Percentiles rank a stretch among this genome's conserved stretches.
Evolutionary conservation across 345 rosid genomes (phyloP).

Genomic region (Hirschfeldia incana): DNA sequence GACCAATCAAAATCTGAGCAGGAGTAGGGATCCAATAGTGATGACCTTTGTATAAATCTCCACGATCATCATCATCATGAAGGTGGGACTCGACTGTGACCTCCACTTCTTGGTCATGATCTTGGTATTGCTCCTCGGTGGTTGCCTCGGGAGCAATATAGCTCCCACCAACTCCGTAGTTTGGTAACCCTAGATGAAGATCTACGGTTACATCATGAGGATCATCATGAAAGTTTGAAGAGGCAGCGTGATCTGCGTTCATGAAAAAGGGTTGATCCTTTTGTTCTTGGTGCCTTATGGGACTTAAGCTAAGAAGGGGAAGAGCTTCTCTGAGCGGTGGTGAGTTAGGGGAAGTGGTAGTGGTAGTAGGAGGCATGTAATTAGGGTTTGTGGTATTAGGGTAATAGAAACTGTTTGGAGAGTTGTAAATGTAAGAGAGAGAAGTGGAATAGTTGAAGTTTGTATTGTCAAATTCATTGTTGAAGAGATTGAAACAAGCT

Average conservation of each 20-base stretch:
- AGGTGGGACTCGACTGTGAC: constrained; percentile 33
- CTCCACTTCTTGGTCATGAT: constrained; percentile 52
- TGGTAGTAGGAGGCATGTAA: constrained; percentile 10
- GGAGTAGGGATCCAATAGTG: constrained; percentile 97
- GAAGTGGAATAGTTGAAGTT: constrained; percentile 46
- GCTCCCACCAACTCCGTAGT: constrained; percentile 39
- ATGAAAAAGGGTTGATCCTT: constrained; percentile 46
- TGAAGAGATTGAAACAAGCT: constrained; percentile 43
- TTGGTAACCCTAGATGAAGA: constrained; percentile 83
- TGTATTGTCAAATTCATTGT: constrained; percentile 52
- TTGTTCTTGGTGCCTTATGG: constrained; percentile 49
- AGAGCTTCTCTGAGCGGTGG: constrained; percentile 88
- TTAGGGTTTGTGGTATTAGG: constrained; percentile 38
- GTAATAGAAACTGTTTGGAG: constrained; percentile 34
- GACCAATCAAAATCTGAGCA: constrained; percentile 94
- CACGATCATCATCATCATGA: constrained; percentile 37
- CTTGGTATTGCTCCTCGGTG: constrained; percentile 17
- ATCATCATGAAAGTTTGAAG: constrained; percentile 39
- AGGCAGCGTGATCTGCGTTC: constrained; percentile 15
- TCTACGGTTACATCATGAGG: constrained; percentile 63
- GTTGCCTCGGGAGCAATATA: constrained; percentile 1
- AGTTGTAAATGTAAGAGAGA: constrained; percentile 39
- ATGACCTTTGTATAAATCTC: constrained; percentile 57
- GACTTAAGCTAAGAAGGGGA: constrained; percentile 83
- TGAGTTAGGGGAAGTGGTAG: constrained; percentile 44